These are phyloP conservation scores for Solanum arcanum DNA, from an alignment of 257 asterid genomes.

Conservation along the genomic window DNA sequence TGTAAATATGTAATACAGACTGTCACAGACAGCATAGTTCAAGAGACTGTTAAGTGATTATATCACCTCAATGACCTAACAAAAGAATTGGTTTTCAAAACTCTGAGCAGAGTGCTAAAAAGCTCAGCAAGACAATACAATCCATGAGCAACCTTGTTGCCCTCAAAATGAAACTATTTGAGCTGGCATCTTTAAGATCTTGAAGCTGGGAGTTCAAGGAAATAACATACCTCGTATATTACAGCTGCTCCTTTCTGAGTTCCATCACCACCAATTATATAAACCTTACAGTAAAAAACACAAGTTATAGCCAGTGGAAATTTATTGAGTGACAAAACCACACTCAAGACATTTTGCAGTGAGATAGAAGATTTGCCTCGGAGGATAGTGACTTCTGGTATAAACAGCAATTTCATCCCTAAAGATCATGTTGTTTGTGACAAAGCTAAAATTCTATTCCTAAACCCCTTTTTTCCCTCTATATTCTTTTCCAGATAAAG, in stretches of 20 bases:
- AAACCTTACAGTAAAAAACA: slow-evolving; percentile 52
- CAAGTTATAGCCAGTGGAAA: slow-evolving; percentile 16
- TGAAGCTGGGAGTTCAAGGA: not conserved
- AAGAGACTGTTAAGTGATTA: not conserved
- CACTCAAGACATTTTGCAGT: not conserved
- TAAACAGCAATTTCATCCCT: not conserved
- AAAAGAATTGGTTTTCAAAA: not conserved
- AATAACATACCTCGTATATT: slow-evolving; percentile 54
- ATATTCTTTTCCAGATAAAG: not conserved
- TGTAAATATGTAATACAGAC: not conserved
- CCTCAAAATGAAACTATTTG: not conserved
- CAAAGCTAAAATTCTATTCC: not conserved
- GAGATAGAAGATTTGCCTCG: not conserved
- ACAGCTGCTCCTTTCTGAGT: slow-evolving; percentile 90
- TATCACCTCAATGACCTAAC: not conserved
- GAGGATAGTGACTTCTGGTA: not conserved
- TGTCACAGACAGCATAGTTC: not conserved
- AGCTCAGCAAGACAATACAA: not conserved
- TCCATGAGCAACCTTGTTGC: not conserved
- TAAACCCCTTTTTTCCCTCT: not conserved
- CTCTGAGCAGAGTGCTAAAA: not conserved
- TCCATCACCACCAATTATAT: slow-evolving; percentile 96
- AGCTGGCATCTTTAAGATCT: not conserved
- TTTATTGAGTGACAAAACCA: not conserved
- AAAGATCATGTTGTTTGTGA: not conserved